Conservation (phyloP, 208 protist genomes). For the Naegleria fowleri region DNA sequence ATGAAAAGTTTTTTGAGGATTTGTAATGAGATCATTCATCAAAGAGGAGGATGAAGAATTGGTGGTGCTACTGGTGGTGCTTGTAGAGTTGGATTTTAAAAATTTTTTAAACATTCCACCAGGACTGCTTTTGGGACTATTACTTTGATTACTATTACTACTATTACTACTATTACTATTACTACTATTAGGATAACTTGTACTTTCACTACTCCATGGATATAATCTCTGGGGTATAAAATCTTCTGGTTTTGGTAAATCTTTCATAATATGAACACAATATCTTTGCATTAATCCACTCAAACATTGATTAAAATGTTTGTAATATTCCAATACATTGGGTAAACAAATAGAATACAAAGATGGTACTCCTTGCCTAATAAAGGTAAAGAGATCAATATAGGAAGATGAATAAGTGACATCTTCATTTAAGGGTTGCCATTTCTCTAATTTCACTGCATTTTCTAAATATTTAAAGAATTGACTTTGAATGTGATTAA, state of each 20-base stretch:
- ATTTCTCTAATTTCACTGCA: slow-evolving; percentile 11
- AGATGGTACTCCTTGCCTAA: not conserved
- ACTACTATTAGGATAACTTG: too few relatives aligned
- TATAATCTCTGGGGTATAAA: not conserved
- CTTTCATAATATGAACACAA: not conserved
- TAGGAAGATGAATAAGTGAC: not conserved
- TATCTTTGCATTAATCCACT: not conserved
- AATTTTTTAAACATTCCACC: too few relatives aligned
- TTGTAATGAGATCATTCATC: not conserved
- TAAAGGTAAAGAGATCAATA: slow-evolving; percentile 8
- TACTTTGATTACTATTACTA: too few relatives aligned
- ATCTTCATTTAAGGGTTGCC: not conserved
- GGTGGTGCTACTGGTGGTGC: too few relatives aligned
- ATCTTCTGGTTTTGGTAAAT: not conserved
- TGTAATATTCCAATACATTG: not conserved
- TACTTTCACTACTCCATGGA: not conserved
- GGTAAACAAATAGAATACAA: not conserved
- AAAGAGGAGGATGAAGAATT: too few relatives aligned
- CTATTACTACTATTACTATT: too few relatives aligned
- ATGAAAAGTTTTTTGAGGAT: not conserved
- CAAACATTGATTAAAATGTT: not conserved
- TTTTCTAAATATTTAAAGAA: slow-evolving; percentile 1
- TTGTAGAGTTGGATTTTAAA: too few relatives aligned
- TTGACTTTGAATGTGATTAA: not conserved
- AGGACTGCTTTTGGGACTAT: too few relatives aligned